Evolutionary conservation across 2,329 filamentous ascomycete species (phyloP).

Genomic region (Microdochium bolleyi): DNA sequence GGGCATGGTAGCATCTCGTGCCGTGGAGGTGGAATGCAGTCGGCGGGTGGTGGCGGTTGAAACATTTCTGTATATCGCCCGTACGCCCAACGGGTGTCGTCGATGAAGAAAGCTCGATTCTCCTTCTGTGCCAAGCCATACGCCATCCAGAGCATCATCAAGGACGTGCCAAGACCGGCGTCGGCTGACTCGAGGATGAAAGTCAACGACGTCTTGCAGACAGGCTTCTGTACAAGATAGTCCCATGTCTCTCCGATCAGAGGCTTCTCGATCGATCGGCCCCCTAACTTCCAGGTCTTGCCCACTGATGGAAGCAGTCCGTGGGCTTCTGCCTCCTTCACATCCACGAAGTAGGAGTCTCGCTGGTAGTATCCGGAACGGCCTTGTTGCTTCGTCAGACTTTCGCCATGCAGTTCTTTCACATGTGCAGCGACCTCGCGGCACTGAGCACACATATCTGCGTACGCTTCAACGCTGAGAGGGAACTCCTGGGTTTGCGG

Average conservation of each 20-base stretch:
- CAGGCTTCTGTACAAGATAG: slow-evolving; percentile 35
- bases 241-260: slow-evolving; percentile 40
- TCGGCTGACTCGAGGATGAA: slow-evolving; percentile 69
- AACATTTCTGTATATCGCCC: slow-evolving; percentile 70
- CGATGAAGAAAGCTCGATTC: slow-evolving; percentile 71
- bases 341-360: slow-evolving; percentile 67
- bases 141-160: slow-evolving; percentile 77
- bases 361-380: slow-evolving; percentile 47
- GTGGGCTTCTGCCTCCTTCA: slow-evolving; percentile 59
- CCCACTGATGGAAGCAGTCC: slow-evolving; percentile 49
- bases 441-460: slow-evolving; percentile 60
- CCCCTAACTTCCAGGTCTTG: slow-evolving; percentile 27
- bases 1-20: slow-evolving; percentile 77
- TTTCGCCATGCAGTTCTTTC: slow-evolving; percentile 37
- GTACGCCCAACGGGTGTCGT: slow-evolving; percentile 78
- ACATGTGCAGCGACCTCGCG: slow-evolving; percentile 55
- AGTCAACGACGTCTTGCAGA: slow-evolving; percentile 66
- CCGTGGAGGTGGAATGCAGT: slow-evolving; percentile 63
- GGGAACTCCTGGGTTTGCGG: slow-evolving; percentile 61
- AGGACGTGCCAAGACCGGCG: slow-evolving; percentile 66
- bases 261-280: slow-evolving; percentile 16
- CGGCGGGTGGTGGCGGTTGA: slow-evolving; percentile 52
- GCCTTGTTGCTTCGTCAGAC: slow-evolving; percentile 32
- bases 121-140: slow-evolving; percentile 74
- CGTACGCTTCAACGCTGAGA: slow-evolving; percentile 56